Percentiles rank a stretch among this genome's conserved stretches.
These are phyloP conservation scores for Aureobasidium lini DNA, from an alignment of 2,329 filamentous ascomycete genomes.

Conservation along the genomic window DNA sequence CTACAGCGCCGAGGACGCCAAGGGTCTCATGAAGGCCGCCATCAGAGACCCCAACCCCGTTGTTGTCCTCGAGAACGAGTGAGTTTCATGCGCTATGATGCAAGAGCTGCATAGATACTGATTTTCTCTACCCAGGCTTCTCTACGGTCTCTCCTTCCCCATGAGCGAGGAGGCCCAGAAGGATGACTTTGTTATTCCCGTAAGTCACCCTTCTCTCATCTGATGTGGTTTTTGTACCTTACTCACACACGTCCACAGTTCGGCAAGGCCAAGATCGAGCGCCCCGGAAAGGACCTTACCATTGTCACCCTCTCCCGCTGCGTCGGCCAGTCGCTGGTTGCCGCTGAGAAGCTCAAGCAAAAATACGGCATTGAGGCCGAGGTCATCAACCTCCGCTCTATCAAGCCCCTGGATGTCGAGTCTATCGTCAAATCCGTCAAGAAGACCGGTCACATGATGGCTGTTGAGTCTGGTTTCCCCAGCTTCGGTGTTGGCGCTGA, in stretches of 20 bases:
- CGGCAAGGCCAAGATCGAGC: conserved; percentile 99
- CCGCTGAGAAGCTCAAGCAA: conserved; percentile 86
- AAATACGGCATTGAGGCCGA: conserved; percentile 94
- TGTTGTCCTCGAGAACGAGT: conserved; percentile 55
- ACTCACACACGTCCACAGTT: conserved; percentile 43
- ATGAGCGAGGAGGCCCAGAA: conserved; percentile 96
- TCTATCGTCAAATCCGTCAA: conserved; percentile 94
- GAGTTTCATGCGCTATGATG: conserved; percentile 15
- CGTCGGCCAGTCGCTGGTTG: conserved; percentile 82
- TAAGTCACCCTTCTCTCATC: conserved; percentile 23
- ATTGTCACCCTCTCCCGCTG: conserved; percentile 92
- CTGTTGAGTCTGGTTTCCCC: conserved; percentile 92
- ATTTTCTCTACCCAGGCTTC: conserved; percentile 42
- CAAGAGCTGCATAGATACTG: background rate
- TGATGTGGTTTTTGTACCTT: background rate
- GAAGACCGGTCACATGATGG: conserved; percentile 91
- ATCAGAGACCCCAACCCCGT: conserved; percentile 98
- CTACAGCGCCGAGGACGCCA: conserved; percentile 96
- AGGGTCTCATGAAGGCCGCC: conserved; percentile 94
- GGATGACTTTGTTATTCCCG: conserved; percentile 89
- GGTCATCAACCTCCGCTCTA: conserved; percentile 94
- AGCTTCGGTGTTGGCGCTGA: conserved; percentile 89
- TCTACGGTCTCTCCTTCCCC: conserved; percentile 92
- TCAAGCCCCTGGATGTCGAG: conserved; percentile 95
- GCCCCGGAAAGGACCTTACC: conserved; percentile 88